Evolutionary conservation across 2,329 filamentous ascomycete species (phyloP), one percentile per base, ranked within the genome.

Genomic region (Beauveria sp.): DNA sequence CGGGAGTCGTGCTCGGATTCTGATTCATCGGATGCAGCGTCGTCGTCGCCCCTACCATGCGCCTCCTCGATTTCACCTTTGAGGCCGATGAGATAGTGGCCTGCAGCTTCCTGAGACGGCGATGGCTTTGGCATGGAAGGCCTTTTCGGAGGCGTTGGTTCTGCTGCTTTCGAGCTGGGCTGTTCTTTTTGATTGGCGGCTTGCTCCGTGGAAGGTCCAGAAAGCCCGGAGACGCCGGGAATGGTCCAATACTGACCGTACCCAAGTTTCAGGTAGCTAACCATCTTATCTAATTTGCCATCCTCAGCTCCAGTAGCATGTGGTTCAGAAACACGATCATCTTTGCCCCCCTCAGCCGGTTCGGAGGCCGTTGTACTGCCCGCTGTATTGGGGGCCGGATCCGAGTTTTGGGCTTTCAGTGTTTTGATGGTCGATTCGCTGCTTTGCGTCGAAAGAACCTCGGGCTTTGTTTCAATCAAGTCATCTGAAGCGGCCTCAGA

Each of bases 231-330:
- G 26, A 62, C 63, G 16, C 73, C 70, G 18, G 71, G 70, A 2
- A 86, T 69, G 16, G 80, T 79, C 85, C 85, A 88, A 66, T 87
- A 85, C n/a, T 83, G 87, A 31, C 85, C 85, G 66, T 88, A 88
- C 5, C 85, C 85, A 55, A 88, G 73, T 68, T 86, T 90, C 57
- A 90, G 77, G 67, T 86, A 88, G 65, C 80, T 83, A 69, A 87
- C 80, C 67, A 87, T 78, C 61, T 79, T 84, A 66, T 83, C 80
- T 64, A 84, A 72, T 22, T 76, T 76, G 9, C 75, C 74, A 31
- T 74, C 73, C 3, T 77, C 75, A 5, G 52, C 43, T 28, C 62
- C 62, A 38, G 38, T n/a, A 24, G 5, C 9, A 5, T 48, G 40
- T 18, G 42, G 12, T 20, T n/a, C 31, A 42, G 43, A 24, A n/a